A percentile compares a stretch with the other conserved stretches of the same genome.
These are phyloP conservation scores for Flaveria brownii DNA, from an alignment of 129 eudicot species.

Conservation along the genomic window DNA sequence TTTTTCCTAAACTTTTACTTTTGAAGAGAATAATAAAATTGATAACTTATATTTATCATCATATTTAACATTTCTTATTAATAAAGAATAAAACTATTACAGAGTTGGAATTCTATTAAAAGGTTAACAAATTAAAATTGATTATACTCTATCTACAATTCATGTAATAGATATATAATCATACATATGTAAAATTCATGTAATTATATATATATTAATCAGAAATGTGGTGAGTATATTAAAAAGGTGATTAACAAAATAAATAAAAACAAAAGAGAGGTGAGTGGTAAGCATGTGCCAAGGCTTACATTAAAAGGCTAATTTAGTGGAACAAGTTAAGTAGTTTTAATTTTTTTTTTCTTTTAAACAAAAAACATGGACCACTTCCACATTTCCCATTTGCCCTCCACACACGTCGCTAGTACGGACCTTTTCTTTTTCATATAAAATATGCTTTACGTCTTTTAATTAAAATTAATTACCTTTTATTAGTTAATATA, in stretches of 20 bases:
- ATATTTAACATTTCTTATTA: too few relatives aligned
- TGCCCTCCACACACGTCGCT: constrained; percentile 34
- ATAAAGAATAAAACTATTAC: too few relatives aligned
- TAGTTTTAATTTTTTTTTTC: background rate
- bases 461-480: background rate
- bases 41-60: too few relatives aligned
- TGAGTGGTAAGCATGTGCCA: constrained; percentile 63
- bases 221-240: background rate
- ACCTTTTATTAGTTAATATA: background rate
- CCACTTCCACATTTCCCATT: constrained; percentile 51
- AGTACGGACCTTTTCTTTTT: constrained; percentile 27
- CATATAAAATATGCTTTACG: constrained; percentile 13
- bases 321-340: constrained; percentile 32
- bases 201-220: too few relatives aligned
- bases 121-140: too few relatives aligned
- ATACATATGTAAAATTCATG: too few relatives aligned
- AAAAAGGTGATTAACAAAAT: constrained; percentile 1
- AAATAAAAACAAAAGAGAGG: constrained; percentile 24
- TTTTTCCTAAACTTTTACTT: too few relatives aligned
- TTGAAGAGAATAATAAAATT: too few relatives aligned
- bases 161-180: too few relatives aligned
- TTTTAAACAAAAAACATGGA: constrained; percentile 28
- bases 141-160: too few relatives aligned
- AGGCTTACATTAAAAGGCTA: constrained; percentile 33
- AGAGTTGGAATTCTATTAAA: too few relatives aligned